Percentiles rank a stretch among this genome's conserved stretches.
Evolutionary conservation across 2,329 filamentous ascomycete species (phyloP).

Genomic region (Aspergillus latus): DNA sequence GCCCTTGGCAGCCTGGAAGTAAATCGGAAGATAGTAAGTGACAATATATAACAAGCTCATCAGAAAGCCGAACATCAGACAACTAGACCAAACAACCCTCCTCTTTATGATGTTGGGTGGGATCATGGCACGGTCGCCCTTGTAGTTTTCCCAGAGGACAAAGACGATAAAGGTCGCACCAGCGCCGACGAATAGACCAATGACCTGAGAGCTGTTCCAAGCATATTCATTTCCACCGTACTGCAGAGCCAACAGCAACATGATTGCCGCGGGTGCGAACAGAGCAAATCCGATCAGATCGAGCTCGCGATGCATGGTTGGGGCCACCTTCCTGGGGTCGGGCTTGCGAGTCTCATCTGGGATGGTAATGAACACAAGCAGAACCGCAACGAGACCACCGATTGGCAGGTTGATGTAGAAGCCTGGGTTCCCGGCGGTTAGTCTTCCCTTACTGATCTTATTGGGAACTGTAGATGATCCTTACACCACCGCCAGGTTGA

Average conservation of each 20-base stretch:
- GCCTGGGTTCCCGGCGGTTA: not conserved
- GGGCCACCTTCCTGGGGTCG: not conserved
- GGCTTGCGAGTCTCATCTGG: not conserved
- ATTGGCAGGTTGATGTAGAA: conserved; percentile 13
- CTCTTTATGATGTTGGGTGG: conserved; percentile 7
- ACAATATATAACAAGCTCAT: conserved; percentile 29
- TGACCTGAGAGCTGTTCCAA: conserved; percentile 48
- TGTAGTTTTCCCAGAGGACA: conserved; percentile 13
- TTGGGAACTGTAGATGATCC: not conserved
- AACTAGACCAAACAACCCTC: conserved; percentile 25
- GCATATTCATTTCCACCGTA: conserved; percentile 56
- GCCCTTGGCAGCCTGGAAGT: conserved; percentile 47
- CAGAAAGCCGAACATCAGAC: conserved; percentile 35
- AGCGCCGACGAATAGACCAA: conserved; percentile 39
- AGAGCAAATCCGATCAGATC: not conserved
- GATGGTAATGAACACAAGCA: not conserved
- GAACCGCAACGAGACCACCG: not conserved
- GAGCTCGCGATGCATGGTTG: not conserved
- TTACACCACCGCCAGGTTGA: conserved; percentile 11
- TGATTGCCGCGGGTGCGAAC: not conserved
- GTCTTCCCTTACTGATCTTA: not conserved
- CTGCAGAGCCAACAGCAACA: conserved; percentile 42
- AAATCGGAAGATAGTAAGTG: conserved; percentile 51
- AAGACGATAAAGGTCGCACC: conserved; percentile 13
- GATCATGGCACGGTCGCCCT: conserved; percentile 18